phyloP scores from a whole-genome alignment of 1,139 yeast genomes.

The Suhomyces maxii region DNA sequence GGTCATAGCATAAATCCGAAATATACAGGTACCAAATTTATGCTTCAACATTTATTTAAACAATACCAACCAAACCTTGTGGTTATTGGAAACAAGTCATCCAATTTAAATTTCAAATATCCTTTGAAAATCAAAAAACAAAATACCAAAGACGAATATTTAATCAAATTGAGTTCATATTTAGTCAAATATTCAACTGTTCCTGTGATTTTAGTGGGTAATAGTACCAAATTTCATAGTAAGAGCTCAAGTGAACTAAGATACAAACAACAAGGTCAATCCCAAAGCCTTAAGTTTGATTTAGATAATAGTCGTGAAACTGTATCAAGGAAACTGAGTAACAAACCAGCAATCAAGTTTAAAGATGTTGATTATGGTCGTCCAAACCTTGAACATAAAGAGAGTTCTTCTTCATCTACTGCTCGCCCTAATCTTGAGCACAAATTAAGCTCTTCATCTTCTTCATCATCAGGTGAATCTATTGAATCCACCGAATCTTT shows the following conservation, averaged over 20 bases:
- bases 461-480: slow-evolving; percentile 14
- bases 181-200: slow-evolving; percentile 41
- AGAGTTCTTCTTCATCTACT: not conserved
- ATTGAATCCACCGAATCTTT: slow-evolving; percentile 18
- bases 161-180: slow-evolving; percentile 42
- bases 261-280: slow-evolving; percentile 1
- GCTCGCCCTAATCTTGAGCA: not conserved
- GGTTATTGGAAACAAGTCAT: slow-evolving; percentile 35
- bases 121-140: slow-evolving; percentile 32
- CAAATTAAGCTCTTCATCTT: not conserved
- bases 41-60: slow-evolving; percentile 36
- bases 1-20: slow-evolving; percentile 3
- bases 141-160: slow-evolving; percentile 23
- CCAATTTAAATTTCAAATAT: slow-evolving; percentile 46
- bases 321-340: not conserved
- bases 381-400: not conserved
- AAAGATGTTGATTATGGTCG: not conserved
- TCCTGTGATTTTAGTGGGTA: slow-evolving; percentile 44
- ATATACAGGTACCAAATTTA: slow-evolving; percentile 31
- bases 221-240: slow-evolving; percentile 17
- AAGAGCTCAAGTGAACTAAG: slow-evolving; percentile 11
- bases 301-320: slow-evolving; percentile 7
- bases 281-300: slow-evolving; percentile 10
- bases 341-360: not conserved
- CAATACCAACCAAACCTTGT: slow-evolving; percentile 46